Conservation (phyloP, 192 early-diverging fungal genomes). For the Spizellomyces punctatus region DNA sequence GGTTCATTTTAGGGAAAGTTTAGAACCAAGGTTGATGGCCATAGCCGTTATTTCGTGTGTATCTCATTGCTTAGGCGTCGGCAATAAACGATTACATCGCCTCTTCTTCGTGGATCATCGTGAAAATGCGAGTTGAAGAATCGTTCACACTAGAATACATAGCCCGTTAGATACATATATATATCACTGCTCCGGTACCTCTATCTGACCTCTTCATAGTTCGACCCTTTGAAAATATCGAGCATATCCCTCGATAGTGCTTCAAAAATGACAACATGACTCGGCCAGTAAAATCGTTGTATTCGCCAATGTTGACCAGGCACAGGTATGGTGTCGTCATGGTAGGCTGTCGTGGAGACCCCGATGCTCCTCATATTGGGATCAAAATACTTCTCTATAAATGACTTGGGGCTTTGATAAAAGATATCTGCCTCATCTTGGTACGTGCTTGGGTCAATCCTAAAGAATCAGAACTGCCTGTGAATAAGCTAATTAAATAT, state of each 20-base stretch:
- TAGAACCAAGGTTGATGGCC: no score
- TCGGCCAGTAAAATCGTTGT: slow-evolving; percentile 56
- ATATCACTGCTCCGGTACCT: neutral
- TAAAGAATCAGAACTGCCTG: slow-evolving; percentile 5
- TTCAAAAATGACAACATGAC: slow-evolving; percentile 82
- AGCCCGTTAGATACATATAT: neutral
- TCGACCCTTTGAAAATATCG: slow-evolving; percentile 35
- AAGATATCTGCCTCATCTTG: slow-evolving; percentile 81
- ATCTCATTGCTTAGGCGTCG: no score
- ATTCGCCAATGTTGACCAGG: slow-evolving; percentile 38
- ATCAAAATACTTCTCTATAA: slow-evolving; percentile 49
- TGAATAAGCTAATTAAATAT: neutral
- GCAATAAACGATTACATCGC: slow-evolving; percentile 83
- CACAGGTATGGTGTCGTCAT: neutral
- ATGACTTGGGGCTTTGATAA: slow-evolving; percentile 68
- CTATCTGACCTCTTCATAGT: slow-evolving; percentile 60
- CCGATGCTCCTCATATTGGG: neutral
- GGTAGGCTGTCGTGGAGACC: neutral
- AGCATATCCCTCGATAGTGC: slow-evolving; percentile 43
- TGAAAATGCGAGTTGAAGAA: slow-evolving; percentile 94
- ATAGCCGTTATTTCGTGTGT: no score
- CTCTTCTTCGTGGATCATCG: slow-evolving; percentile 74
- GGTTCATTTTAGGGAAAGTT: no score
- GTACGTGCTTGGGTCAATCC: slow-evolving; percentile 31
- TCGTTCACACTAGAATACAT: slow-evolving; percentile 57